Conservation (phyloP, 2,329 filamentous ascomycete genomes). For the Emergomyces pasteurianus region DNA sequence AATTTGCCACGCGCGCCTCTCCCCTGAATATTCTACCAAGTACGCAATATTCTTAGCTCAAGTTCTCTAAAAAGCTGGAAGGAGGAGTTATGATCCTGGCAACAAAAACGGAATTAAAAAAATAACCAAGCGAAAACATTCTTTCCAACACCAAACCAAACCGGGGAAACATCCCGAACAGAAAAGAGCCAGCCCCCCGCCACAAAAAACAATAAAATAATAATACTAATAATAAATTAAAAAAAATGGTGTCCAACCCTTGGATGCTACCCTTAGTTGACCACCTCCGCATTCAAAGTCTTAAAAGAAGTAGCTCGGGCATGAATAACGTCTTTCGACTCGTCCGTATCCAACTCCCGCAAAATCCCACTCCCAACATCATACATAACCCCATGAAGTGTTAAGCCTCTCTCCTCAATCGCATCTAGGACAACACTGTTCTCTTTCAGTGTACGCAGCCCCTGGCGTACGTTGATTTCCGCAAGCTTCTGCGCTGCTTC, state of each 20-base stretch:
- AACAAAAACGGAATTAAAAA: too few relatives aligned
- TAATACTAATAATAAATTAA: background rate
- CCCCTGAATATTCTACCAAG: too few relatives aligned
- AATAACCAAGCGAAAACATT: too few relatives aligned
- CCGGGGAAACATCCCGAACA: background rate
- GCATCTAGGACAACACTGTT: constrained; percentile 60
- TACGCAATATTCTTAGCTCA: too few relatives aligned
- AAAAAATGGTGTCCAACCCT: background rate
- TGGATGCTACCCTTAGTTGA: background rate
- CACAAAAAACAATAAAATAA: background rate
- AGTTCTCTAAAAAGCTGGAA: too few relatives aligned
- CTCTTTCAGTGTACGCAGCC: constrained; percentile 54
- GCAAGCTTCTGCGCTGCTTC: constrained; percentile 51
- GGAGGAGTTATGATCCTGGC: background rate
- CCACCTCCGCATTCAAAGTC: constrained; percentile 9
- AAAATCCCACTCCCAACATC: constrained; percentile 49
- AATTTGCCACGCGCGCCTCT: too few relatives aligned
- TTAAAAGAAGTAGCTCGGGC: constrained; percentile 30
- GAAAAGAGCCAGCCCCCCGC: background rate
- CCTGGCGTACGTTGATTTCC: constrained; percentile 63
- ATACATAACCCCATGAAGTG: constrained; percentile 69
- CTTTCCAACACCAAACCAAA: too few relatives aligned
- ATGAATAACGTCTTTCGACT: constrained; percentile 29
- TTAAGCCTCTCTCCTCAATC: constrained; percentile 55
- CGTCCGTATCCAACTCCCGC: constrained; percentile 39